phyloP scores from a whole-genome alignment of 2,329 filamentous ascomycete species.

The Dissoconium aciculare region DNA sequence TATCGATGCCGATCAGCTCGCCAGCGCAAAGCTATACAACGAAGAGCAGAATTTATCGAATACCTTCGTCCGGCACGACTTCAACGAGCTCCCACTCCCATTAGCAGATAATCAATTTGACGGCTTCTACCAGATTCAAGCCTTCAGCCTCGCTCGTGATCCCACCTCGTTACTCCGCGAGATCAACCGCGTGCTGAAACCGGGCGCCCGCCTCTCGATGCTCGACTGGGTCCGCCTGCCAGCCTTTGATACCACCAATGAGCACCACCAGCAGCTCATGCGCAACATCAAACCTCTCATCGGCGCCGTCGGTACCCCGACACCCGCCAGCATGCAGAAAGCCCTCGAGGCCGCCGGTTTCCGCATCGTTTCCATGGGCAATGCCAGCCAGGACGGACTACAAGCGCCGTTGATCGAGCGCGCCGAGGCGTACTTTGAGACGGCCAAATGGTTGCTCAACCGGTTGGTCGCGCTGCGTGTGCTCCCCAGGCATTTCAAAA shows the following conservation, averaged over 20 bases:
- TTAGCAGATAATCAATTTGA: slow-evolving; percentile 15
- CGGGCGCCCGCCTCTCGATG: slow-evolving; percentile 15
- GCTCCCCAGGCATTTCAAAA: slow-evolving; percentile 17
- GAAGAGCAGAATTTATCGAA: slow-evolving; percentile 11
- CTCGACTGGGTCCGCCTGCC: slow-evolving; percentile 19
- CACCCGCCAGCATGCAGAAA: slow-evolving; percentile 12
- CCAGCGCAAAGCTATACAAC: slow-evolving; percentile 15
- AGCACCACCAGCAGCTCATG: slow-evolving; percentile 16
- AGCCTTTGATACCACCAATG: slow-evolving; percentile 14
- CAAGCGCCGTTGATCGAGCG: slow-evolving; percentile 18
- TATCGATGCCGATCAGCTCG: slow-evolving; percentile 19
- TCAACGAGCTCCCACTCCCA: slow-evolving; percentile 19
- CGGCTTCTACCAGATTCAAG: slow-evolving; percentile 21
- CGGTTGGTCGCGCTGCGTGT: slow-evolving; percentile 14
- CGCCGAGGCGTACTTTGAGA: slow-evolving; percentile 16
- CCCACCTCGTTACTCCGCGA: slow-evolving; percentile 13
- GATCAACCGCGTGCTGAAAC: slow-evolving; percentile 17
- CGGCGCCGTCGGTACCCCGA: slow-evolving; percentile 19
- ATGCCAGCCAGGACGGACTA: slow-evolving; percentile 14
- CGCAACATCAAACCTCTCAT: slow-evolving; percentile 18
- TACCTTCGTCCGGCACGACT: slow-evolving; percentile 15
- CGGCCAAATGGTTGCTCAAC: slow-evolving; percentile 6
- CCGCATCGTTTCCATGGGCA: slow-evolving; percentile 11
- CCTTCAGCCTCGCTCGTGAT: slow-evolving; percentile 18
- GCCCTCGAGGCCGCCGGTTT: slow-evolving; percentile 16